Percentiles rank a stretch among this genome's conserved stretches.
Evolutionary conservation across 2,329 filamentous ascomycete species (phyloP).

Genomic region (Teratosphaeria viscida): DNA sequence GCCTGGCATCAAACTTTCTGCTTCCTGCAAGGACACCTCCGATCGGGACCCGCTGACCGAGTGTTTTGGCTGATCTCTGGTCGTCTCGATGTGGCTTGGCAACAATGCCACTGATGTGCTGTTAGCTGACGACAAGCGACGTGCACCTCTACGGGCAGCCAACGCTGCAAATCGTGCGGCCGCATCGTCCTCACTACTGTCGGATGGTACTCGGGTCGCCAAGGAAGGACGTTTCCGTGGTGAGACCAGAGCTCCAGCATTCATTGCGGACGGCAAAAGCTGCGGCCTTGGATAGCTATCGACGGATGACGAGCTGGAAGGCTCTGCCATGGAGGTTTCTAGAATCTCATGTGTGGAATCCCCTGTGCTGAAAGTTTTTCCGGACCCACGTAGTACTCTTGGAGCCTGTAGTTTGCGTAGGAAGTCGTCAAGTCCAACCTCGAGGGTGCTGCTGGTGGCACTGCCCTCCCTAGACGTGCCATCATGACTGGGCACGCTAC

Average conservation of each 20-base stretch:
- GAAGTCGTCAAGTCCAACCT: conserved; percentile 36
- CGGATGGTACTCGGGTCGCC: conserved; percentile 9
- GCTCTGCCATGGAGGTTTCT: conserved; percentile 4
- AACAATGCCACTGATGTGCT: conserved; percentile 4
- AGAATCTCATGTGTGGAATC: conserved; percentile 8
- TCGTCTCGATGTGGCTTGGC: conserved; percentile 9
- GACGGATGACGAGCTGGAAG: conserved; percentile 13
- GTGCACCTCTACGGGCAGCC: conserved; percentile 11
- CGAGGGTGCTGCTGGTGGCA: conserved; percentile 29
- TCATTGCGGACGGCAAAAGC: conserved; percentile 22
- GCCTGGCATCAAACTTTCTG: conserved; percentile 6
- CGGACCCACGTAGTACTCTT: conserved; percentile 35
- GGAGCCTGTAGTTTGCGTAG: conserved; percentile 35
- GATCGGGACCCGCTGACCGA: conserved; percentile 9
- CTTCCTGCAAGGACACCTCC: conserved; percentile 7
- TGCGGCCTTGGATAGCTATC: conserved; percentile 13
- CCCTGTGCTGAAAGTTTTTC: conserved; percentile 24
- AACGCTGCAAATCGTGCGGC: conserved; percentile 6
- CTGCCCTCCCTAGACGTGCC: conserved; percentile 34
- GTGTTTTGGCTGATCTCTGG: neutral
- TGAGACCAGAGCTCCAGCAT: conserved; percentile 1
- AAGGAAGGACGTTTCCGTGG: conserved; percentile 7
- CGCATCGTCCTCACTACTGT: conserved; percentile 17
- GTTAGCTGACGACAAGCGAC: conserved; percentile 8
- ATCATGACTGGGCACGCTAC: conserved; percentile 22